Evolutionary conservation across 1,284 basidiomycete species (phyloP).

Genomic region (Pseudozyma hubeiensis): DNA sequence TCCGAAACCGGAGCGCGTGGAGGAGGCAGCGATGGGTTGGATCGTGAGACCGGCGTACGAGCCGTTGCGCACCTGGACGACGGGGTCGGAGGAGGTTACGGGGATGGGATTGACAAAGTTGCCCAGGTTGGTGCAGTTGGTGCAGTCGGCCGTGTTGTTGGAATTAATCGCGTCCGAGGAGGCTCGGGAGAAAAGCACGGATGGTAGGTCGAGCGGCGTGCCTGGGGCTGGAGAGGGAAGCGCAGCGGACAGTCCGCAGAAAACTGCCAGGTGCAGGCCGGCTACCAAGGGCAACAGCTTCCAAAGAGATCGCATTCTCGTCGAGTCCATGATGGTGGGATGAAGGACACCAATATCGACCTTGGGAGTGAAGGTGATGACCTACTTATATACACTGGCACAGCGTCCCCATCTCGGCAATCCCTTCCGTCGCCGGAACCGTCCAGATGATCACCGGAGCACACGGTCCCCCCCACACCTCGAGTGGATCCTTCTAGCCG

Average conservation of each 20-base stretch:
- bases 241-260: not conserved
- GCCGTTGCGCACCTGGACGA: slow-evolving; percentile 24
- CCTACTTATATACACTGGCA: slow-evolving; percentile 1
- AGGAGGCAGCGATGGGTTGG: slow-evolving; percentile 11
- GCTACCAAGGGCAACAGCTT: not conserved
- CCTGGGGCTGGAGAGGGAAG: not conserved
- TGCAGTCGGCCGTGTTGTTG: slow-evolving; percentile 36
- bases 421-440: too few species aligned
- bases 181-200: not conserved
- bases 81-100: slow-evolving; percentile 20
- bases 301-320: not conserved
- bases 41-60: slow-evolving; percentile 39
- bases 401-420: too few species aligned
- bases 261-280: not conserved
- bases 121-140: slow-evolving; percentile 43
- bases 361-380: not conserved
- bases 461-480: too few species aligned
- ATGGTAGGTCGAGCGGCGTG: not conserved
- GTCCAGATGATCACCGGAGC: too few species aligned
- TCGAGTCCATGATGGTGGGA: not conserved
- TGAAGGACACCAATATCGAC: not conserved
- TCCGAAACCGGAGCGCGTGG: slow-evolving; percentile 29
- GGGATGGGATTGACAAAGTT: slow-evolving; percentile 37
- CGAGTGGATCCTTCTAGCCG: too few species aligned
- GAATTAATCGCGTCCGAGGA: slow-evolving; percentile 15